Conservation (phyloP, 257 asterid genomes). For the Haberlea rhodopensis region DNA sequence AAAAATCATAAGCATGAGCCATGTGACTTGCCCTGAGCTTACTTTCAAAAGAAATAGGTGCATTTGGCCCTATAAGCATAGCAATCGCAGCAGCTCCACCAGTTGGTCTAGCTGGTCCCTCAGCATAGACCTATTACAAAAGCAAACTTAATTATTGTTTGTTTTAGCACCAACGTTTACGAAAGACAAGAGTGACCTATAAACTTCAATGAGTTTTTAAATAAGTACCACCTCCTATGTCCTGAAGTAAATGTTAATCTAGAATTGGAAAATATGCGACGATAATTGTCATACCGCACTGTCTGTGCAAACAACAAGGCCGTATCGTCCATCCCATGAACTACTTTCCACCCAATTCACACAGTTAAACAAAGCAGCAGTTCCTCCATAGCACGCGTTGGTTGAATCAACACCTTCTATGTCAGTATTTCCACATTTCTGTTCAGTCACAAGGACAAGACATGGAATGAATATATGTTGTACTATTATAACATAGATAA, state of each 20-base stretch:
- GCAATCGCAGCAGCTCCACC: conserved; percentile 99
- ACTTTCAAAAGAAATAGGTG: conserved; percentile 95
- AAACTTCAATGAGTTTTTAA: background rate
- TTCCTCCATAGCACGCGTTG: conserved; percentile 98
- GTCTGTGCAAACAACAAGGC: conserved; percentile 98
- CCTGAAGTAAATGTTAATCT: background rate
- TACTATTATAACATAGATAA: too few relatives aligned
- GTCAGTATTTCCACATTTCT: conserved; percentile 90
- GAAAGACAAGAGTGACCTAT: background rate
- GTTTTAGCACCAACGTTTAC: background rate
- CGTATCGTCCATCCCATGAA: conserved; percentile 99
- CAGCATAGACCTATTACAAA: conserved; percentile 83
- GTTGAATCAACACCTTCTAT: conserved; percentile 98
- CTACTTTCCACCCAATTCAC: conserved; percentile 97
- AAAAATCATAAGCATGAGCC: conserved; percentile 95
- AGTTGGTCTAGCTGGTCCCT: conserved; percentile 99
- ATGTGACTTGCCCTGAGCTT: conserved; percentile 93
- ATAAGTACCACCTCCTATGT: background rate
- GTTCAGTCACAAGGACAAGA: conserved; percentile 29
- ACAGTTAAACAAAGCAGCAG: conserved; percentile 94
- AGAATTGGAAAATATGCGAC: conserved; percentile 19
- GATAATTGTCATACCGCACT: conserved; percentile 71
- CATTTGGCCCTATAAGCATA: conserved; percentile 96
- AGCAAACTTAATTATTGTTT: background rate
- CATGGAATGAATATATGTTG: conserved; percentile 21